Percentiles rank a stretch among this genome's conserved stretches.
These are phyloP conservation scores for Chaetoscypha palmicola DNA, from an alignment of 2,329 filamentous ascomycete genomes.

Conservation along the genomic window DNA sequence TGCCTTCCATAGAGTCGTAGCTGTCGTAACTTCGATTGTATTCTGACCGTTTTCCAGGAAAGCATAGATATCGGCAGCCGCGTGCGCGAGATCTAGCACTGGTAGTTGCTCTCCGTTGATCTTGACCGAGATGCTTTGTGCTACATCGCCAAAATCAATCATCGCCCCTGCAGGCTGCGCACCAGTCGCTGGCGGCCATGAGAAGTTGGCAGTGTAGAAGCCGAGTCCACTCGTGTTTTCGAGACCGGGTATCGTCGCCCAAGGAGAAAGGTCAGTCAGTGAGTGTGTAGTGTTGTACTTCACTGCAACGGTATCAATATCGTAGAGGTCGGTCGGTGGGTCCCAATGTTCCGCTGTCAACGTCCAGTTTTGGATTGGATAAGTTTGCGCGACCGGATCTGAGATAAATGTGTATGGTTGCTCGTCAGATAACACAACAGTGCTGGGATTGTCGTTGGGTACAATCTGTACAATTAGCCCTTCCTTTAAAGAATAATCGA, in stretches of 20 bases:
- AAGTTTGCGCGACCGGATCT: conserved; percentile 1
- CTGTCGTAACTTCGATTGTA: not conserved
- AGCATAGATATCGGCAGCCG: not conserved
- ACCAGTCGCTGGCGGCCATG: not conserved
- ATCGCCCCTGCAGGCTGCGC: not conserved
- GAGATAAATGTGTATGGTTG: not conserved
- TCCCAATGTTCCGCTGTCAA: conserved; percentile 35
- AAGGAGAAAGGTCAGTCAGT: conserved; percentile 30
- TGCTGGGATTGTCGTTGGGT: not conserved
- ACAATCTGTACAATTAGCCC: not conserved
- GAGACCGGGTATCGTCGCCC: conserved; percentile 30
- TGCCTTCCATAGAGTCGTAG: not conserved
- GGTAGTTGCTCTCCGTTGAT: not conserved
- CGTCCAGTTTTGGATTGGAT: conserved; percentile 32
- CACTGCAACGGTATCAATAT: conserved; percentile 18
- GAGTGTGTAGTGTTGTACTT: conserved; percentile 30
- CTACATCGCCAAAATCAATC: not conserved
- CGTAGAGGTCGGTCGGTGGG: conserved; percentile 31
- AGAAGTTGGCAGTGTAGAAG: not conserved
- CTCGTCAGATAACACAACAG: not conserved
- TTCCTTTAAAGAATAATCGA: not conserved
- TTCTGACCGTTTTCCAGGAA: not conserved
- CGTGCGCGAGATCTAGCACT: not conserved
- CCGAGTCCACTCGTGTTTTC: conserved; percentile 6
- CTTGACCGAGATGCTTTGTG: not conserved